Conservation (phyloP, 305 asterid genomes). For the Striga hermonthica region DNA sequence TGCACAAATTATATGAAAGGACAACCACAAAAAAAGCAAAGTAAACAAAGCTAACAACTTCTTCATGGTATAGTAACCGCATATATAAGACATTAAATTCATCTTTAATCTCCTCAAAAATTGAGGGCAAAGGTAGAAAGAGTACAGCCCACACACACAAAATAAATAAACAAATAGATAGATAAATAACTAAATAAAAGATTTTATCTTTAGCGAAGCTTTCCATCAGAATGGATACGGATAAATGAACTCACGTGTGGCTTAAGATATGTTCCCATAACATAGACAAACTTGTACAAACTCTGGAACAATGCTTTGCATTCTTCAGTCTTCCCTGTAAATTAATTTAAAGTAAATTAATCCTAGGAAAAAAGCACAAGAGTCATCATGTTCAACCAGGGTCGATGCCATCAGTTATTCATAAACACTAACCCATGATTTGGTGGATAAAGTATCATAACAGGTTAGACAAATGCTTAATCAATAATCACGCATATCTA, state of each 20-base stretch:
- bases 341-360: constrained; percentile 29
- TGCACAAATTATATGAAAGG: background rate
- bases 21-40: background rate
- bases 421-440: constrained; percentile 3
- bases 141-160: background rate
- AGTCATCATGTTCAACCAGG: background rate
- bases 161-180: background rate
- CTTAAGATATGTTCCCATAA: constrained; percentile 91
- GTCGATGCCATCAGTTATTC: too few species aligned
- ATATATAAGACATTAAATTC: background rate
- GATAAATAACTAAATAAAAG: background rate
- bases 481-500: background rate
- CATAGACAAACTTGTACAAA: constrained; percentile 82
- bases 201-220: background rate
- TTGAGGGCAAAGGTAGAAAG: background rate
- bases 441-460: background rate
- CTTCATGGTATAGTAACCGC: background rate
- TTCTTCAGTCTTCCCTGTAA: constrained; percentile 78
- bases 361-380: background rate
- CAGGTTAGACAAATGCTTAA: constrained; percentile 15
- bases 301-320: constrained; percentile 70
- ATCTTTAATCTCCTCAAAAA: background rate
- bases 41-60: background rate
- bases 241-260: constrained; percentile 69
- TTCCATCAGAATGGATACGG: constrained; percentile 3